Evolutionary conservation across 257 asterid species (phyloP), one percentile per base, ranked within the genome.

Genomic region (Jacaranda copaia): DNA sequence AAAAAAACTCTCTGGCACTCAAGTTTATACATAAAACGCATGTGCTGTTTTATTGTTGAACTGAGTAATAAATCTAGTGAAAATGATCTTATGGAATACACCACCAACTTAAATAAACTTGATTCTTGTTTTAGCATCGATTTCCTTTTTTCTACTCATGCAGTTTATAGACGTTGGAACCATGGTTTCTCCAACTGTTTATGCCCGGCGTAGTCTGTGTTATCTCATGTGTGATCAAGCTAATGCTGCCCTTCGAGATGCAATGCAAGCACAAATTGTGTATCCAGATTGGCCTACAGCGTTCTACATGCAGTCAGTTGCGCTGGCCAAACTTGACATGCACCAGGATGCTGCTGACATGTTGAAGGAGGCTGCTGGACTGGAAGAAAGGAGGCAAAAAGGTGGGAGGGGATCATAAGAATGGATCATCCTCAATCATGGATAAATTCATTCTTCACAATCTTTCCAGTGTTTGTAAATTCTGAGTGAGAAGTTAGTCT

Each of bases 271-370:
- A 7, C 98, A 93, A 77, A 88, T 89, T 11, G 91, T 88, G 43
- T 84, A 89, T 79, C 94, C 96, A 4, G 97, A 90, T 53, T 93
- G 98, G 98, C 83, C 97, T 6, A 91, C 96, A 4, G 97, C 97
- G 9, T 93, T 91, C 87, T 91, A 93, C 82, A 91, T 93, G 98
- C 98, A 93, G 83, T 88, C 97, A 5, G 97, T 85, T 72, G 97
- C 98, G 12, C 96, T 93, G 1, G 89, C 96, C 51, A 93, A 93
- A 73, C 87, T 93, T 75, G 96, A 91, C 85, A 93, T 93, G 97
- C 93, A 89, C 85, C 91, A 93, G 70, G 98, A 93, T 59, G 97
- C 98, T 42, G 92, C 93, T 19, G 98, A 93, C 77, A 93, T 93
- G 98, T 78, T 93, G 86, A 88, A 91, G 51, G 98, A 93, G 72